A percentile compares a stretch with the other conserved stretches of the same genome.
Conservation (phyloP, 2,329 filamentous ascomycete species). For the Talaromyces piceae region DNA sequence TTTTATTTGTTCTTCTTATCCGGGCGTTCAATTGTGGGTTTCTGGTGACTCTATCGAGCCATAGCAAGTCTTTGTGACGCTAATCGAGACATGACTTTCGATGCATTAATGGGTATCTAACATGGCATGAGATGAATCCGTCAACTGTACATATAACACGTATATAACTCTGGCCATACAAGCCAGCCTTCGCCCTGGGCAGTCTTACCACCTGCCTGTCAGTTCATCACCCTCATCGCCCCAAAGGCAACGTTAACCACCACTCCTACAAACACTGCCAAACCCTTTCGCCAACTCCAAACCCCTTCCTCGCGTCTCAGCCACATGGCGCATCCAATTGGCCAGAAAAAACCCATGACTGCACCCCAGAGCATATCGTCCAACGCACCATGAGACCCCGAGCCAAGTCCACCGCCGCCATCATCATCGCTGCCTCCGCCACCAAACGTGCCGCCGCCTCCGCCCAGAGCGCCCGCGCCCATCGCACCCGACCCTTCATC, state of each 20-base stretch:
- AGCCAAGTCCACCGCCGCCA: slow-evolving; percentile 38
- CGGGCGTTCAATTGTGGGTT: slow-evolving; percentile 21
- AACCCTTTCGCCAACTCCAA: slow-evolving; percentile 73
- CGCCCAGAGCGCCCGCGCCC: slow-evolving; percentile 37
- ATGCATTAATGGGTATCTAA: slow-evolving; percentile 11
- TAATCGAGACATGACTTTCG: slow-evolving; percentile 5
- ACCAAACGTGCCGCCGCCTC: slow-evolving; percentile 31
- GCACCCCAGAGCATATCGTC: slow-evolving; percentile 86
- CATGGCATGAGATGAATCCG: slow-evolving; percentile 3
- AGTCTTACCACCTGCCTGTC: slow-evolving; percentile 7
- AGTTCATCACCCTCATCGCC: slow-evolving; percentile 53
- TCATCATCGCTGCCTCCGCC: slow-evolving; percentile 31
- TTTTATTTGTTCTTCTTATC: slow-evolving; percentile 1
- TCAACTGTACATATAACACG: slow-evolving; percentile 1
- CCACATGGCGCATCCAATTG: slow-evolving; percentile 78
- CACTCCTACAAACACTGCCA: slow-evolving; percentile 81
- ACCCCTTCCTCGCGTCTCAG: slow-evolving; percentile 78
- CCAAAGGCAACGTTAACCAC: slow-evolving; percentile 72
- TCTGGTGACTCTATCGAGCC: slow-evolving; percentile 14
- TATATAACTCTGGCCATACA: not conserved
- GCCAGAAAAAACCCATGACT: slow-evolving; percentile 91
- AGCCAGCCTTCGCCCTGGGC: not conserved
- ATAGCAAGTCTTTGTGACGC: slow-evolving; percentile 15
- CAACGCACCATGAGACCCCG: slow-evolving; percentile 48
- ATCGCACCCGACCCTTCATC: slow-evolving; percentile 50